Evolutionary conservation across 2,329 filamentous ascomycete genomes (phyloP).

Genomic region (Beauveria caledonica): DNA sequence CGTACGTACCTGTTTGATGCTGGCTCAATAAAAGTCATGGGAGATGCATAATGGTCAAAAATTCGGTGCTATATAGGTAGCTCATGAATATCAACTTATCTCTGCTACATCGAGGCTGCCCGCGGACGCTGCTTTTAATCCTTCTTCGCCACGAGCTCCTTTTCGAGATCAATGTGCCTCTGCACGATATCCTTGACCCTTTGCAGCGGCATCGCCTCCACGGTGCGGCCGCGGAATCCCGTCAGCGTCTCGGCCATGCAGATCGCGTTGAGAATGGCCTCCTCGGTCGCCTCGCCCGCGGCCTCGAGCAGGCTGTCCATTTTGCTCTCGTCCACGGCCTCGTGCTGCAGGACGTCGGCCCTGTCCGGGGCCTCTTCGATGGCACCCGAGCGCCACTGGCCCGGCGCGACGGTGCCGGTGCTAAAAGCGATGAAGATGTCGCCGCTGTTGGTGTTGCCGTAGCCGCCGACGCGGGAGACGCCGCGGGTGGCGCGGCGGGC

Average conservation of each 20-base stretch:
- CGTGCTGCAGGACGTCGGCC: conserved; percentile 26
- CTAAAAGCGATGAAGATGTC: conserved; percentile 57
- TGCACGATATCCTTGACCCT: conserved; percentile 35
- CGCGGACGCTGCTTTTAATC: no score
- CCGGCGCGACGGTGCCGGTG: conserved; percentile 41
- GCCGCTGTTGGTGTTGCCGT: conserved; percentile 48
- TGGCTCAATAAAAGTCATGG: no score
- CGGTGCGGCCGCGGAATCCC: conserved; percentile 36
- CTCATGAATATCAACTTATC: no score
- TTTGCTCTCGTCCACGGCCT: conserved; percentile 45
- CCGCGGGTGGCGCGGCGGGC: conserved; percentile 51
- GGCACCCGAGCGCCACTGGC: conserved; percentile 16
- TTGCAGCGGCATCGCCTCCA: conserved; percentile 39
- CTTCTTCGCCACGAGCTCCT: conserved; percentile 20
- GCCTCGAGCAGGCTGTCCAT: conserved; percentile 53
- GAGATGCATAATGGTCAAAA: no score
- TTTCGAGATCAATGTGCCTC: conserved; percentile 18
- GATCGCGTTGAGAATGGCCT: conserved; percentile 53
- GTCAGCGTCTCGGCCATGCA: conserved; percentile 48
- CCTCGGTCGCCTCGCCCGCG: conserved; percentile 50
- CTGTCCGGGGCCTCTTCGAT: conserved; percentile 27
- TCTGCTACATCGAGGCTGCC: no score
- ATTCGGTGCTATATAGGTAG: no score
- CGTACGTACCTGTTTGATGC: no score
- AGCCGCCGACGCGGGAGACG: conserved; percentile 46